Percentiles rank a stretch among this genome's conserved stretches.
Conservation (phyloP, 2,329 filamentous ascomycete species). For the Atkinsonella texensis region DNA sequence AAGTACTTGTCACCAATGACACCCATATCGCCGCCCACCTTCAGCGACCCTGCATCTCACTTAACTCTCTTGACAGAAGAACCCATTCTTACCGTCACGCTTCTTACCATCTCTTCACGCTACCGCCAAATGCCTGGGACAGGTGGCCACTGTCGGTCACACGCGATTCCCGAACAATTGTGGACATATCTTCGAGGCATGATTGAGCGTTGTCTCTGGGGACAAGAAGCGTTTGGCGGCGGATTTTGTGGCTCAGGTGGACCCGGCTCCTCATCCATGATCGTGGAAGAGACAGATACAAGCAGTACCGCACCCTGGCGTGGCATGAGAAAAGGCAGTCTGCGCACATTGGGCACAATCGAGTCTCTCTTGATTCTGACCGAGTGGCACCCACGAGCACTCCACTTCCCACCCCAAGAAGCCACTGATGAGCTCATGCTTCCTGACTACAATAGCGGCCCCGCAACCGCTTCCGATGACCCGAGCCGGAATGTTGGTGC, state of each 20-base stretch:
- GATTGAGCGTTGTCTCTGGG: constrained; percentile 92
- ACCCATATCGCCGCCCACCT: constrained; percentile 86
- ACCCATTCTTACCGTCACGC: constrained; percentile 81
- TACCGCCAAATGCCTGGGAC: constrained; percentile 72
- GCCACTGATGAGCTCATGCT: constrained; percentile 57
- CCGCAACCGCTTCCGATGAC: constrained; percentile 27
- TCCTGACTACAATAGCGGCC: constrained; percentile 41
- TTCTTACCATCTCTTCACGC: constrained; percentile 81
- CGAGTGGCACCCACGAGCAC: constrained; percentile 89
- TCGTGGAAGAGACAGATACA: constrained; percentile 44
- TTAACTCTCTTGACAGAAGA: constrained; percentile 74
- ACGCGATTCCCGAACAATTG: constrained; percentile 86
- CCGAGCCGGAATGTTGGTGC: constrained; percentile 24
- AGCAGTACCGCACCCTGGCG: constrained; percentile 60
- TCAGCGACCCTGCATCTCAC: constrained; percentile 70
- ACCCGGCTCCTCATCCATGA: constrained; percentile 20
- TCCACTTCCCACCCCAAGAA: constrained; percentile 85
- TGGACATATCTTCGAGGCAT: constrained; percentile 92
- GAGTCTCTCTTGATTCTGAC: constrained; percentile 90
- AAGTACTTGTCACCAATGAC: constrained; percentile 82
- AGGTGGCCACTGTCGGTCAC: constrained; percentile 70
- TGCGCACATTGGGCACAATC: constrained; percentile 84
- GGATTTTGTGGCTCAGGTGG: constrained; percentile 68
- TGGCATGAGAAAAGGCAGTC: constrained; percentile 60
- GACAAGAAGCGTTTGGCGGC: constrained; percentile 88